Evolutionary conservation across 768 basidiomycete genomes (phyloP).

Genomic region (Panellus pusillus): DNA sequence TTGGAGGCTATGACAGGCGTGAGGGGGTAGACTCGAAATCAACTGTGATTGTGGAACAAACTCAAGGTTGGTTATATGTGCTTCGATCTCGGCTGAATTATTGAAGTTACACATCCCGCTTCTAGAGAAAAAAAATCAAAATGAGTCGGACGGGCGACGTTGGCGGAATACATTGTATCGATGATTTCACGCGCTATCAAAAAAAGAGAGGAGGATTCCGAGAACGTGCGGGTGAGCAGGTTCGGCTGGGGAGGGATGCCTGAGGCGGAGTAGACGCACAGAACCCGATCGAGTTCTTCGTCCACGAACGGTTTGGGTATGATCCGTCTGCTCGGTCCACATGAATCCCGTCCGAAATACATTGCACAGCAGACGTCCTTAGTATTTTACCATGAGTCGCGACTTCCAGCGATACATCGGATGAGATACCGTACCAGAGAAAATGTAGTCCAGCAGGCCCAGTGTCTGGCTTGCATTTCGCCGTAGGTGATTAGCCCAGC

Average conservation of each 20-base stretch:
- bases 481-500: conserved; percentile 35
- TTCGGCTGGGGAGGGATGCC: conserved; percentile 26
- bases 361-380: conserved; percentile 46
- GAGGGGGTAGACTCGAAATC: not conserved
- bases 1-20: conserved; percentile 11
- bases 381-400: not conserved
- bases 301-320: conserved; percentile 37
- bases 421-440: conserved; percentile 21
- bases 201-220: conserved; percentile 31
- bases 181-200: conserved; percentile 32
- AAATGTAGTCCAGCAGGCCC: conserved; percentile 41
- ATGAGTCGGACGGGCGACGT: not conserved
- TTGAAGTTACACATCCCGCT: conserved; percentile 1
- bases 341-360: conserved; percentile 43
- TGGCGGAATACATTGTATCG: conserved; percentile 29
- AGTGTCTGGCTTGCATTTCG: conserved; percentile 39
- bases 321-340: conserved; percentile 23
- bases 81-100: conserved; percentile 6
- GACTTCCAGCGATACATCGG: not conserved
- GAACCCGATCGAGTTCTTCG: conserved; percentile 31
- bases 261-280: conserved; percentile 31
- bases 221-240: conserved; percentile 29
- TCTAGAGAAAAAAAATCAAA: not conserved
- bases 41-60: conserved; percentile 1
- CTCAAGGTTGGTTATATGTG: conserved; percentile 23